Evolutionary conservation across 768 basidiomycete species (phyloP).

Genomic region (Mrakia frigida): DNA sequence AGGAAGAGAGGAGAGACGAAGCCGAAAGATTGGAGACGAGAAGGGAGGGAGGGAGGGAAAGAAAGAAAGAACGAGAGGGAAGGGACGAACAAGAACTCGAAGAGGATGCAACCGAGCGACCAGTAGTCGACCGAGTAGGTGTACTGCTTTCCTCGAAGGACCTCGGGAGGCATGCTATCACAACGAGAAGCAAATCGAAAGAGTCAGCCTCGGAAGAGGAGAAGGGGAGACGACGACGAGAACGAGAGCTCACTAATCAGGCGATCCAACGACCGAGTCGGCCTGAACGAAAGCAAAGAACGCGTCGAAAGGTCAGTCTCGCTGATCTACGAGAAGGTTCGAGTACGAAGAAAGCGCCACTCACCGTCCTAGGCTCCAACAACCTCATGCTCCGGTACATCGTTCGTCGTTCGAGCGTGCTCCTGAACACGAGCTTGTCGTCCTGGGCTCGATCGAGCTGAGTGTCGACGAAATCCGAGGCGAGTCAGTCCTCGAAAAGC

Average conservation of each 20-base stretch:
- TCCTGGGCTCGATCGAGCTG: slow-evolving; percentile 97
- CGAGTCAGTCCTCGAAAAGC: neutral
- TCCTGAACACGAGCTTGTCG: slow-evolving; percentile 78
- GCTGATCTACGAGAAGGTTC: neutral
- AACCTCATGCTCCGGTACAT: slow-evolving; percentile 88
- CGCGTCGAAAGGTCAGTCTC: neutral
- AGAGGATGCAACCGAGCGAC: slow-evolving; percentile 96
- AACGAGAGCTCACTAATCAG: slow-evolving; percentile 61
- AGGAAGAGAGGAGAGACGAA: neutral
- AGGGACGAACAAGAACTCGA: slow-evolving; percentile 56
- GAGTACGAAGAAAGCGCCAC: slow-evolving; percentile 29
- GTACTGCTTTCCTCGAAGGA: slow-evolving; percentile 89
- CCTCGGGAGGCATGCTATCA: slow-evolving; percentile 68
- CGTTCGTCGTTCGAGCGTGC: slow-evolving; percentile 88
- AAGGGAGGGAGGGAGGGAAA: neutral
- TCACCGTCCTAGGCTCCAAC: slow-evolving; percentile 73
- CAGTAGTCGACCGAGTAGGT: slow-evolving; percentile 95
- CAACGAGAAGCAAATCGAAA: neutral
- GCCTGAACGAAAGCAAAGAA: slow-evolving; percentile 48
- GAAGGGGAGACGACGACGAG: neutral
- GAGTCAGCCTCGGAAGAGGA: too few species aligned
- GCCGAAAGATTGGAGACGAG: neutral
- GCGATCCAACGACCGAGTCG: slow-evolving; percentile 94
- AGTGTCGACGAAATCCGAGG: slow-evolving; percentile 1
- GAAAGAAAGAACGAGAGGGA: neutral